Conservation (phyloP, 1,284 basidiomycete genomes). For the Exsudoporus floridanus region DNA sequence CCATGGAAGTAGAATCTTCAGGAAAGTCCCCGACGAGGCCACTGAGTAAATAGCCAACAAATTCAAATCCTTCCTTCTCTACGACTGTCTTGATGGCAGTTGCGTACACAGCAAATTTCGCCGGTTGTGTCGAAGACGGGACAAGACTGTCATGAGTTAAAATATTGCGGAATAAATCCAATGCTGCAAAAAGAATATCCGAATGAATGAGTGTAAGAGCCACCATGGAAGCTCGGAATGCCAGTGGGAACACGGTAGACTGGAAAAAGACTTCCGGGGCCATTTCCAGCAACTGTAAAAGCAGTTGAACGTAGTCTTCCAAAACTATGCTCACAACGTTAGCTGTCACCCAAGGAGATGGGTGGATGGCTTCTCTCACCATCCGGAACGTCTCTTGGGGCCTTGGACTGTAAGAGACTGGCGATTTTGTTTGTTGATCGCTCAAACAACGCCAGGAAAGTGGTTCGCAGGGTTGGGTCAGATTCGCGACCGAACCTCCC, state of each 20-base stretch:
- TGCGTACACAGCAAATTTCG: constrained; percentile 65
- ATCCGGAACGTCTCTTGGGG: constrained; percentile 77
- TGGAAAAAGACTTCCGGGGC: constrained; percentile 78
- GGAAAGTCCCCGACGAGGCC: constrained; percentile 87
- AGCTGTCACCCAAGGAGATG: neutral
- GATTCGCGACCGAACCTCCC: constrained; percentile 70
- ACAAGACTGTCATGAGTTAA: constrained; percentile 71
- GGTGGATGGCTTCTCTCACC: constrained; percentile 46
- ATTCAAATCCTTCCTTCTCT: constrained; percentile 71
- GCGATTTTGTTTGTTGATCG: constrained; percentile 69
- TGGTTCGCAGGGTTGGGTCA: constrained; percentile 48
- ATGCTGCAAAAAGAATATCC: constrained; percentile 76
- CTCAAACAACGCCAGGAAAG: constrained; percentile 72
- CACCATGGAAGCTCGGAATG: constrained; percentile 74
- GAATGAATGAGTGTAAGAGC: constrained; percentile 79
- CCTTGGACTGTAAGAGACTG: constrained; percentile 63
- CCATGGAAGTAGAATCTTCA: constrained; percentile 76
- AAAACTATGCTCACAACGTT: constrained; percentile 59
- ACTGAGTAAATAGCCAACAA: constrained; percentile 70
- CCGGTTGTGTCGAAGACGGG: constrained; percentile 46
- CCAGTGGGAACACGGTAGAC: constrained; percentile 71
- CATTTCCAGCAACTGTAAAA: constrained; percentile 67
- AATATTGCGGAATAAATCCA: constrained; percentile 78
- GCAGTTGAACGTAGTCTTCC: constrained; percentile 91
- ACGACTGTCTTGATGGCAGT: constrained; percentile 67